Percentiles rank a stretch among this genome's conserved stretches.
Conservation (phyloP, 768 basidiomycete species). For the Ramaria rubella region DNA sequence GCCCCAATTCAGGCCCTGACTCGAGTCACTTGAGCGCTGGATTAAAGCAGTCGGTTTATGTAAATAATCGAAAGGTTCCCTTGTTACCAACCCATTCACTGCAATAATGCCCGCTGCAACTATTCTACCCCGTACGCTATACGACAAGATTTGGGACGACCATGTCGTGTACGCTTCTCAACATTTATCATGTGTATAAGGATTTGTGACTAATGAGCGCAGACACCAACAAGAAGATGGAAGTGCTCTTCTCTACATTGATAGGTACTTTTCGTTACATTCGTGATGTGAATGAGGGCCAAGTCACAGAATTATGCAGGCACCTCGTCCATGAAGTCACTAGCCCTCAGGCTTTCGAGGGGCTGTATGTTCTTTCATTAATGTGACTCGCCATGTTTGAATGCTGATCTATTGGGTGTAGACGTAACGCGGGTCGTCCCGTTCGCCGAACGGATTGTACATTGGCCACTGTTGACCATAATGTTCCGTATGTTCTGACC, state of each 20-base stretch:
- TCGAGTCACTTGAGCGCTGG: too few species aligned
- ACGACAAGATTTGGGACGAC: slow-evolving; percentile 98
- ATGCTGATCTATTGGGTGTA: slow-evolving; percentile 23
- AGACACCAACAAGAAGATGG: slow-evolving; percentile 73
- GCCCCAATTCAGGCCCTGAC: too few species aligned
- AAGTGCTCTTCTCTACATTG: slow-evolving; percentile 76
- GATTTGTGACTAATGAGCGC: slow-evolving; percentile 5
- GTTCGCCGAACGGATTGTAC: slow-evolving; percentile 87
- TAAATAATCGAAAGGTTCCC: not conserved
- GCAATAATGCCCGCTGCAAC: slow-evolving; percentile 48
- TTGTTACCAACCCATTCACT: not conserved
- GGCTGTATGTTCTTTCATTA: slow-evolving; percentile 45
- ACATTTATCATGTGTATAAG: slow-evolving; percentile 1
- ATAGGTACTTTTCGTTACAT: slow-evolving; percentile 44
- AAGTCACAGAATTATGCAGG: not conserved
- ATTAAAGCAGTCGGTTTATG: too few species aligned
- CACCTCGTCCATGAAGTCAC: slow-evolving; percentile 78
- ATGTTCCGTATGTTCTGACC: slow-evolving; percentile 59
- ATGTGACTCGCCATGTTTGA: slow-evolving; percentile 8
- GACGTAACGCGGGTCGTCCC: slow-evolving; percentile 64
- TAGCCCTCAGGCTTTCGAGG: slow-evolving; percentile 90
- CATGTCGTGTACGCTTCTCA: slow-evolving; percentile 72
- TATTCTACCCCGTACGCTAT: slow-evolving; percentile 73
- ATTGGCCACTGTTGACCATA: slow-evolving; percentile 84
- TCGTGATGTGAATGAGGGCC: not conserved